These are phyloP conservation scores for Lecanicillium sp. DNA, from an alignment of 2,329 filamentous ascomycete species.

Conservation along the genomic window DNA sequence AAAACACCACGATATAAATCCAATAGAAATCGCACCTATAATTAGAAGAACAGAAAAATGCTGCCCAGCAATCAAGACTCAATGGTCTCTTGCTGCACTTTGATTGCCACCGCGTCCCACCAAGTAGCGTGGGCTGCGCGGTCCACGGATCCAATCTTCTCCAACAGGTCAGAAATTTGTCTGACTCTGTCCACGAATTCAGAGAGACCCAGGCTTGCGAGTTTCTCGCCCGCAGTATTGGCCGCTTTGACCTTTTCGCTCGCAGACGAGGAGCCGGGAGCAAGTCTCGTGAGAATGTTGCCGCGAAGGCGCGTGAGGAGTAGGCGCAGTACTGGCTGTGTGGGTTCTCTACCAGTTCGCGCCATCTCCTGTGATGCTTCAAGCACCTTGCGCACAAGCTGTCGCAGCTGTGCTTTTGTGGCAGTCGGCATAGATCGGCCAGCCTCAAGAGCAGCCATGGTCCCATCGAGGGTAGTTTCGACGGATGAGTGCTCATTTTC, in stretches of 20 bases:
- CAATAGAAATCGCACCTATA: background rate
- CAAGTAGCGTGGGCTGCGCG: slow-evolving; percentile 60
- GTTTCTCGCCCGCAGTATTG: slow-evolving; percentile 61
- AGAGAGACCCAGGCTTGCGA: slow-evolving; percentile 62
- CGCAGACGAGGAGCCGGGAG: slow-evolving; percentile 60
- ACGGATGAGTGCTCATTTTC: slow-evolving; percentile 47
- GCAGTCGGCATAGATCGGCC: slow-evolving; percentile 59
- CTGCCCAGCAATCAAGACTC: background rate
- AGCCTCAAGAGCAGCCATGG: slow-evolving; percentile 57
- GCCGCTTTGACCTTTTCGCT: slow-evolving; percentile 66
- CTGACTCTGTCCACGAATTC: slow-evolving; percentile 67
- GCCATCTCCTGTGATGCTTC: slow-evolving; percentile 43
- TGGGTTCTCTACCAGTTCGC: slow-evolving; percentile 34
- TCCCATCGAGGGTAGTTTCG: slow-evolving; percentile 52
- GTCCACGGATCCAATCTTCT: slow-evolving; percentile 60
- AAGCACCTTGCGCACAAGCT: slow-evolving; percentile 51
- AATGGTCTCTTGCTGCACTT: slow-evolving; percentile 41
- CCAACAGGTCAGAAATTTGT: slow-evolving; percentile 62
- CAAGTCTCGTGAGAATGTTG: slow-evolving; percentile 59
- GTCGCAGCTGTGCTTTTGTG: slow-evolving; percentile 53
- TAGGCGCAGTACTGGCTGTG: slow-evolving; percentile 57
- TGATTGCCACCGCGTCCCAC: slow-evolving; percentile 62
- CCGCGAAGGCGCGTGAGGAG: slow-evolving; percentile 61
- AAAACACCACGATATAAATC: background rate
- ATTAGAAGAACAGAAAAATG: too few relatives aligned